phyloP scores from a whole-genome alignment of 108 stramenopile genomes.

The Pseudonitzschia multistriata region DNA sequence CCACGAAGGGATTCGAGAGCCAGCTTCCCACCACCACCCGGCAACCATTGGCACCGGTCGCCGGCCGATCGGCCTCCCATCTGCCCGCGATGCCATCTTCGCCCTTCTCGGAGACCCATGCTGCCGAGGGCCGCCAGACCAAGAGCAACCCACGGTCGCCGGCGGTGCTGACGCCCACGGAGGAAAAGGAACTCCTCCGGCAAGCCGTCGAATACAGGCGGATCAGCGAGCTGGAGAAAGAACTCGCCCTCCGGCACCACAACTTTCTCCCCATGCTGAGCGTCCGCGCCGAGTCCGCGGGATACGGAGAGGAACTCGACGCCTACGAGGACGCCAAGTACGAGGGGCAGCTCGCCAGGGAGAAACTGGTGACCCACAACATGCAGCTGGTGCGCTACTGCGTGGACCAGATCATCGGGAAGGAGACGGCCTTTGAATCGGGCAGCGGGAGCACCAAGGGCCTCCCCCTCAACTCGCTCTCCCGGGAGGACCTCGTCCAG shows the following conservation, averaged over 20 bases:
- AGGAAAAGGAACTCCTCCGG: slow-evolving; percentile 50
- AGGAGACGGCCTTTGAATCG: slow-evolving; percentile 1
- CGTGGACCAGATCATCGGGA: slow-evolving; percentile 49
- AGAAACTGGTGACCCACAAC: slow-evolving; percentile 58
- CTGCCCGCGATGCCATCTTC: slow-evolving; percentile 1
- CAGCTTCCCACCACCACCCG: not conserved
- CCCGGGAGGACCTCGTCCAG: slow-evolving; percentile 85
- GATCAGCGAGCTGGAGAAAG: slow-evolving; percentile 33
- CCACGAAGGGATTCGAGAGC: not conserved
- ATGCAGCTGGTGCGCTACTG: slow-evolving; percentile 69
- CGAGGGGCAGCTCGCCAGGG: slow-evolving; percentile 58
- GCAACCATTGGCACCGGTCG: not conserved
- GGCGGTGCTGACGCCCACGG: slow-evolving; percentile 38
- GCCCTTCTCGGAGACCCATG: not conserved
- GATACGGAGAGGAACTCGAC: slow-evolving; percentile 46
- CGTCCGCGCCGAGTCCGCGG: slow-evolving; percentile 33
- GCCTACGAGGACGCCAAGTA: slow-evolving; percentile 38
- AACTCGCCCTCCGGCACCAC: slow-evolving; percentile 20
- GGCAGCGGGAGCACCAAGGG: not conserved
- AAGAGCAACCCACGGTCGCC: too few species aligned
- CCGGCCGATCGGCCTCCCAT: not conserved
- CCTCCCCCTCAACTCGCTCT: slow-evolving; percentile 37
- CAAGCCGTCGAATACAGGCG: slow-evolving; percentile 48
- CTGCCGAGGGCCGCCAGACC: too few species aligned
- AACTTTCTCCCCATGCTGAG: slow-evolving; percentile 20